A percentile compares a stretch with the other conserved stretches of the same genome.
Evolutionary conservation across 2,329 filamentous ascomycete genomes (phyloP).

Genomic region (Emergomyces orientalis): DNA sequence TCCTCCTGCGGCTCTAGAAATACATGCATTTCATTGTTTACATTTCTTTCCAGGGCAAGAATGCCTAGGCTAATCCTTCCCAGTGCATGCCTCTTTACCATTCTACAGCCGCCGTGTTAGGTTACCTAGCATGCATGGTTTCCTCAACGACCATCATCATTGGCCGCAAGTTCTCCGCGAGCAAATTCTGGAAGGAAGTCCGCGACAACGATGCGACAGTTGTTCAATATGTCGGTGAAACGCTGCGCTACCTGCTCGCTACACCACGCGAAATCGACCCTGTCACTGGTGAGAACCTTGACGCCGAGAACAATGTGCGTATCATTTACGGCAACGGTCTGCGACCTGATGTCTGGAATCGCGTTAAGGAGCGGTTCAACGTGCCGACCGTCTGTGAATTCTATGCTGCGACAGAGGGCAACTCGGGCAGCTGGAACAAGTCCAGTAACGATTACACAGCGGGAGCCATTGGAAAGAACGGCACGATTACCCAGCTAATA

Average conservation of each 20-base stretch:
- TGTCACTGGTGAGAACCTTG: constrained; percentile 56
- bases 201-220: constrained; percentile 61
- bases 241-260: constrained; percentile 69
- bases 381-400: constrained; percentile 68
- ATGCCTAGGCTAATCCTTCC: constrained; percentile 10
- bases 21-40: background rate
- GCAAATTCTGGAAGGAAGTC: constrained; percentile 67
- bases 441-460: constrained; percentile 61
- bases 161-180: constrained; percentile 68
- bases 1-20: background rate
- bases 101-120: constrained; percentile 64
- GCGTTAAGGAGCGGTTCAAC: constrained; percentile 71
- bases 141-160: constrained; percentile 59
- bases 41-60: background rate
- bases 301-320: constrained; percentile 63
- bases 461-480: constrained; percentile 70
- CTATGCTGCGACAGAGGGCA: constrained; percentile 69
- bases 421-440: constrained; percentile 61
- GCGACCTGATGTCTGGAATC: constrained; percentile 75
- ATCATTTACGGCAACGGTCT: constrained; percentile 77
- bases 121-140: constrained; percentile 52
- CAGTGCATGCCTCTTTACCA: constrained; percentile 86
- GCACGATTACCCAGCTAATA: constrained; percentile 50
- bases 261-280: constrained; percentile 54
- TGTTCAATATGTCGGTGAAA: constrained; percentile 84